These are phyloP conservation scores for Monosporascus cannonballus DNA, from an alignment of 2,329 filamentous ascomycete genomes.

Conservation along the genomic window DNA sequence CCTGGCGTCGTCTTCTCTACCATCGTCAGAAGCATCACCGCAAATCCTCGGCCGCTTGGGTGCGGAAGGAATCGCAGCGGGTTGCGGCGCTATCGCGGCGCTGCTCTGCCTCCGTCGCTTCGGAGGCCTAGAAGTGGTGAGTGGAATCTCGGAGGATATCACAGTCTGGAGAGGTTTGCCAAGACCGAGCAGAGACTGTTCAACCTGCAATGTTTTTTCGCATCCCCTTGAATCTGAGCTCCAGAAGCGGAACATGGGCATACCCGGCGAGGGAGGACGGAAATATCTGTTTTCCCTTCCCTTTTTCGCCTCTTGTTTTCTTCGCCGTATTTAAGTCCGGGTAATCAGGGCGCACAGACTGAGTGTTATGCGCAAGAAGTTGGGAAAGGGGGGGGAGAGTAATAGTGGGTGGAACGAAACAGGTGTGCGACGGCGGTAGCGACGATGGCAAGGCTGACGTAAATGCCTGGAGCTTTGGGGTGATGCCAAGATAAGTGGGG, in stretches of 20 bases:
- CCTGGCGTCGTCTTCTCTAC: slow-evolving; percentile 20
- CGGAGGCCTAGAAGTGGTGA: slow-evolving; percentile 19
- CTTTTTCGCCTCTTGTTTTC: slow-evolving; percentile 1
- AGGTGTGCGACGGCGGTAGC: slow-evolving; percentile 7
- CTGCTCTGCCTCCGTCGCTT: slow-evolving; percentile 26
- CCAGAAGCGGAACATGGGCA: slow-evolving; percentile 59
- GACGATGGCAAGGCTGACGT: slow-evolving; percentile 22
- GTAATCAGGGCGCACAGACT: background rate
- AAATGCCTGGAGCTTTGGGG: slow-evolving; percentile 13
- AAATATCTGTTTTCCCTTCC: background rate
- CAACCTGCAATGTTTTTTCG: slow-evolving; percentile 42
- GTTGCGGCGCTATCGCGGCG: slow-evolving; percentile 26
- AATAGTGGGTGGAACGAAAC: background rate
- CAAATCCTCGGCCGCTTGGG: slow-evolving; percentile 39
- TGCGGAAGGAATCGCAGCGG: slow-evolving; percentile 18
- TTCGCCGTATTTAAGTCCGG: background rate
- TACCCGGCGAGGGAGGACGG: slow-evolving; percentile 25
- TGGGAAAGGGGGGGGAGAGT: background rate
- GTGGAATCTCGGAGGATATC: slow-evolving; percentile 21
- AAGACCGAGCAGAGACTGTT: slow-evolving; percentile 33
- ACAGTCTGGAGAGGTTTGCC: slow-evolving; percentile 27
- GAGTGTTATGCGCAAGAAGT: background rate
- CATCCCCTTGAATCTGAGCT: slow-evolving; percentile 51
- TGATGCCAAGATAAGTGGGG: background rate
- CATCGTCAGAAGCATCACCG: slow-evolving; percentile 19